phyloP scores from a whole-genome alignment of 208 protist genomes.

The Histomonas meleagridis region DNA sequence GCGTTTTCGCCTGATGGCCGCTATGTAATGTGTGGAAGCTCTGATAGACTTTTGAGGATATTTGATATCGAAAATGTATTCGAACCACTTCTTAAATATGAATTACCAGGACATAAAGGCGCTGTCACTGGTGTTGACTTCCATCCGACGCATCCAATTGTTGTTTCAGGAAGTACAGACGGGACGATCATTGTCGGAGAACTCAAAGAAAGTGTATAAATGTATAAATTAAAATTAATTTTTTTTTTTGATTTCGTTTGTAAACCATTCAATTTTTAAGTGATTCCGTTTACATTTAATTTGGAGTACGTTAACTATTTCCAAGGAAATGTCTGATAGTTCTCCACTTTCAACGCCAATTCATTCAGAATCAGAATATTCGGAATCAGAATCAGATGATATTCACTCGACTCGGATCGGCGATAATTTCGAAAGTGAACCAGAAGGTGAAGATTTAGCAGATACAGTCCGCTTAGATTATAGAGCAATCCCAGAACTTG shows the following conservation, averaged over 20 bases:
- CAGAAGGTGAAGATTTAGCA: conserved; percentile 41
- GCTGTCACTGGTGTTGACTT: conserved; percentile 57
- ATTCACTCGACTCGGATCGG: not conserved
- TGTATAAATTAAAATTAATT: too few species aligned
- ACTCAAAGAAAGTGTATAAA: conserved; percentile 31
- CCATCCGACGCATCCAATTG: conserved; percentile 56
- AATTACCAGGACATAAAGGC: conserved; percentile 55
- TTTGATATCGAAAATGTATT: conserved; percentile 45
- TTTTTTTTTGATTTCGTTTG: too few species aligned
- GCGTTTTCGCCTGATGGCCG: conserved; percentile 39
- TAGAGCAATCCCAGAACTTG: conserved; percentile 43
- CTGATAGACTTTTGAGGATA: conserved; percentile 54
- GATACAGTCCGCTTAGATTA: conserved; percentile 37
- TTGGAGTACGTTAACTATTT: too few species aligned
- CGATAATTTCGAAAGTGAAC: not conserved
- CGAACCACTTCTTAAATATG: conserved; percentile 47
- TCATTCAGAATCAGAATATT: not conserved
- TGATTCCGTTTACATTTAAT: too few species aligned
- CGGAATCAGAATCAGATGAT: not conserved
- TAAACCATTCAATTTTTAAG: too few species aligned
- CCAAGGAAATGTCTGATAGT: too few species aligned
- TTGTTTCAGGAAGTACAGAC: conserved; percentile 46
- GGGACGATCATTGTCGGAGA: conserved; percentile 48
- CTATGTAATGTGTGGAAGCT: conserved; percentile 48
- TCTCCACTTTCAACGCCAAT: not conserved